Percentiles rank a stretch among this genome's conserved stretches.
Conservation (phyloP, 352 stramenopile species). For the Phytopythium mirpurense region DNA sequence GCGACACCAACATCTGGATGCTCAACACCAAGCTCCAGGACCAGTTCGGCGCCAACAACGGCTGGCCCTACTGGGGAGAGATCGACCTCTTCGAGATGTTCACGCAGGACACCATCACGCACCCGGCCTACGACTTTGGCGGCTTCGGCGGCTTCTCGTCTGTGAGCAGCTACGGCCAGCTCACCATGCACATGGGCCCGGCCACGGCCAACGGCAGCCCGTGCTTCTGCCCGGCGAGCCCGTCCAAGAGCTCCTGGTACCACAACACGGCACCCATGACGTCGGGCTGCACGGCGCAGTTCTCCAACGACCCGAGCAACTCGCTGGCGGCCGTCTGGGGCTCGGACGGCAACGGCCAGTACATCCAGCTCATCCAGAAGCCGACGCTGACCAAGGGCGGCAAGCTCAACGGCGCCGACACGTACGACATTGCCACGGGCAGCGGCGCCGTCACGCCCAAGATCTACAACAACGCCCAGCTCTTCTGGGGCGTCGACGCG, state of each 20-base stretch:
- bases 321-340: constrained; percentile 66
- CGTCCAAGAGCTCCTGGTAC: constrained; percentile 52
- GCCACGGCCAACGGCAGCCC: constrained; percentile 26
- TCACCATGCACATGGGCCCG: constrained; percentile 72
- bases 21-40: constrained; percentile 67
- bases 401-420: constrained; percentile 44
- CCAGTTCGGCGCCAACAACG: constrained; percentile 52
- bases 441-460: constrained; percentile 42
- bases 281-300: constrained; percentile 63
- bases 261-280: constrained; percentile 53
- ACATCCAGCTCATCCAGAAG: constrained; percentile 69
- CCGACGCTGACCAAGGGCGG: constrained; percentile 55
- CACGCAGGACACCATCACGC: constrained; percentile 41
- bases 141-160: constrained; percentile 29
- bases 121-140: constrained; percentile 43
- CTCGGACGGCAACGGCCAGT: constrained; percentile 52
- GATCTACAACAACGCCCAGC: constrained; percentile 75
- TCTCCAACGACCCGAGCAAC: constrained; percentile 48
- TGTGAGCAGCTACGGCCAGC: constrained; percentile 54
- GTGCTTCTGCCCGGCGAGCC: constrained; percentile 49
- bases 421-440: constrained; percentile 51
- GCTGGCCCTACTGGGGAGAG: constrained; percentile 74
- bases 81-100: constrained; percentile 86
- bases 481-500: constrained; percentile 60
- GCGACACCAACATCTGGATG: constrained; percentile 84